Evolutionary conservation across 2,329 filamentous ascomycete species (phyloP).

Genomic region (Aspergillus amoenus): DNA sequence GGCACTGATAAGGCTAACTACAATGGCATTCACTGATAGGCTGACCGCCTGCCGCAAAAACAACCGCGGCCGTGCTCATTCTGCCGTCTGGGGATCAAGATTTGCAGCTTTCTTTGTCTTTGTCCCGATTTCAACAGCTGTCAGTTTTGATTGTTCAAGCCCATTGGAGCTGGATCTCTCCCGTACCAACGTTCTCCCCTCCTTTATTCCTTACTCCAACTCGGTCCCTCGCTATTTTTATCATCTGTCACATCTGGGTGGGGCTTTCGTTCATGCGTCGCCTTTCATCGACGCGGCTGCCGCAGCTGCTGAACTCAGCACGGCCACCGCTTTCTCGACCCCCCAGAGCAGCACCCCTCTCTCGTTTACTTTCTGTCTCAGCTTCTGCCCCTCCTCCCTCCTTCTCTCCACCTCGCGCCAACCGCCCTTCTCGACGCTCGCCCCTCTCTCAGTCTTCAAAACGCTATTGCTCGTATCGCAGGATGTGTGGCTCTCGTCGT

Average conservation of each 20-base stretch:
- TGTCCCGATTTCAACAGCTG: neutral
- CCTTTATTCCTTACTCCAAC: conserved; percentile 9
- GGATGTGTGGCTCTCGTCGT: conserved; percentile 69
- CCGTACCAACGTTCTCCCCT: conserved; percentile 4
- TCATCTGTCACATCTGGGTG: conserved; percentile 7
- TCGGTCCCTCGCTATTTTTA: neutral
- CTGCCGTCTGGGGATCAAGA: conserved; percentile 2
- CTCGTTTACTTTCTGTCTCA: conserved; percentile 20
- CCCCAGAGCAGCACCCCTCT: conserved; percentile 25
- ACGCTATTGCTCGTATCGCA: conserved; percentile 72
- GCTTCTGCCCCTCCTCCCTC: conserved; percentile 24
- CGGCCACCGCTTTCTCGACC: conserved; percentile 35
- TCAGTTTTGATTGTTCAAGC: conserved; percentile 3
- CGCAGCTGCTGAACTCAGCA: conserved; percentile 31
- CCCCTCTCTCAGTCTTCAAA: conserved; percentile 35
- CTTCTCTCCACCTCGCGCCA: conserved; percentile 18
- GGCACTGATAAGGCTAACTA: no score
- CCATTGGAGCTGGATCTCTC: neutral
- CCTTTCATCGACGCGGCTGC: conserved; percentile 32
- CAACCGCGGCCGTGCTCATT: conserved; percentile 6
- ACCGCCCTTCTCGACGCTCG: conserved; percentile 23
- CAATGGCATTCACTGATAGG: no score
- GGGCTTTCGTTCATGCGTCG: conserved; percentile 30
- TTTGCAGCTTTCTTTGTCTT: conserved; percentile 11
- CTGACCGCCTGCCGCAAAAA: conserved; percentile 14